Evolutionary conservation across 2,329 filamentous ascomycete genomes (phyloP).

Genomic region (Penicillium sp.): DNA sequence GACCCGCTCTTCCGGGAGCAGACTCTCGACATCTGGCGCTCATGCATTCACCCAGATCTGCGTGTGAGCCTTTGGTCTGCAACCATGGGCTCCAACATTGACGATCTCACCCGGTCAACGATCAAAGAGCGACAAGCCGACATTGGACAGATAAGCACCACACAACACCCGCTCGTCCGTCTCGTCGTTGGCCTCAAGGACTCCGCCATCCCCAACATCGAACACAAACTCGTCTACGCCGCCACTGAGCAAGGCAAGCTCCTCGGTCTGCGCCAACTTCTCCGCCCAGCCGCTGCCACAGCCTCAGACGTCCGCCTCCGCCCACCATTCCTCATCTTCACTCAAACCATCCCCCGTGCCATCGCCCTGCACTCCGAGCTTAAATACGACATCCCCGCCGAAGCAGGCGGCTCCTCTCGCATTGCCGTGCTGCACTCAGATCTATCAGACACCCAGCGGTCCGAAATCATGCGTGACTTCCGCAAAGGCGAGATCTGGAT

Average conservation of each 20-base stretch:
- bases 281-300: slow-evolving; percentile 72
- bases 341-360: slow-evolving; percentile 91
- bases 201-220: slow-evolving; percentile 89
- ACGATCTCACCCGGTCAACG: slow-evolving; percentile 74
- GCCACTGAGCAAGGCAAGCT: slow-evolving; percentile 94
- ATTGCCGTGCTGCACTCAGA: slow-evolving; percentile 91
- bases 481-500: slow-evolving; percentile 94
- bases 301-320: slow-evolving; percentile 62
- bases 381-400: slow-evolving; percentile 88
- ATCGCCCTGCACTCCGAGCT: slow-evolving; percentile 87
- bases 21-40: slow-evolving; percentile 81
- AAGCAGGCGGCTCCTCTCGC: slow-evolving; percentile 81
- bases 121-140: slow-evolving; percentile 60
- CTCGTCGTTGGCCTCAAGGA: slow-evolving; percentile 97
- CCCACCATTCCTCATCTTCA: slow-evolving; percentile 93
- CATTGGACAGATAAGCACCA: slow-evolving; percentile 25
- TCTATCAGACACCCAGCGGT: slow-evolving; percentile 75
- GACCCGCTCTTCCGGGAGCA: slow-evolving; percentile 90
- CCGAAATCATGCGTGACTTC: slow-evolving; percentile 86
- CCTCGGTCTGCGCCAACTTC: slow-evolving; percentile 83
- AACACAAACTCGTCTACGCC: slow-evolving; percentile 87
- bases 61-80: slow-evolving; percentile 90
- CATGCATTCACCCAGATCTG: slow-evolving; percentile 73
- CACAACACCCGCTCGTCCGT: slow-evolving; percentile 66
- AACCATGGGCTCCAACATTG: slow-evolving; percentile 93